Evolutionary conservation across 1,284 basidiomycete species (phyloP).

Genomic region (Sanguinoderma infundibulare): DNA sequence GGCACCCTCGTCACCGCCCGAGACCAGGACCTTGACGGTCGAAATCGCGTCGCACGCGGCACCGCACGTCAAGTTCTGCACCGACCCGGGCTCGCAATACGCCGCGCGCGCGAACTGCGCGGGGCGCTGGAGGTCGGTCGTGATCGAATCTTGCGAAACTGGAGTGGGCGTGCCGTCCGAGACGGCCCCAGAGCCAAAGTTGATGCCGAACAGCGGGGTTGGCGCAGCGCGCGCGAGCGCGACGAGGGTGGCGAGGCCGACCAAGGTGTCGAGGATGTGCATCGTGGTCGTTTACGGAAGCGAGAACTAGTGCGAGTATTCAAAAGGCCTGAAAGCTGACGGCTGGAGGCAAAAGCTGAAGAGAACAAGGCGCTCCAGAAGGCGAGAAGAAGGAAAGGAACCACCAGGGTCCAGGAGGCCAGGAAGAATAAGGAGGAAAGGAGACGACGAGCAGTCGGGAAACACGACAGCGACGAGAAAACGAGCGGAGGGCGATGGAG

Average conservation of each 20-base stretch:
- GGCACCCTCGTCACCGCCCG: conserved; percentile 57
- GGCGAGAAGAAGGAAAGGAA: conserved; percentile 3
- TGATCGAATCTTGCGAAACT: conserved; percentile 29
- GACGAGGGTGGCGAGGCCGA: conserved; percentile 16
- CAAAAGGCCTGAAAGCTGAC: not conserved
- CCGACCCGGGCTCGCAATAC: conserved; percentile 41
- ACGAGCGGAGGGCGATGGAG: not conserved
- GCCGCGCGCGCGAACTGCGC: conserved; percentile 45
- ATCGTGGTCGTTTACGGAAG: conserved; percentile 11
- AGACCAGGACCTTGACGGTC: conserved; percentile 54
- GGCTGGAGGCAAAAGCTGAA: not conserved
- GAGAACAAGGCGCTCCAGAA: not conserved
- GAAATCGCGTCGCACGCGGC: conserved; percentile 46
- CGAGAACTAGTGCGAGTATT: not conserved
- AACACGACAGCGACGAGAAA: not conserved
- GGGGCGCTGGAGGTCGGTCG: conserved; percentile 39
- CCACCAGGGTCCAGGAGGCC: conserved; percentile 20
- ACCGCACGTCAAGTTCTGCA: conserved; percentile 43
- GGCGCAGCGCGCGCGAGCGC: conserved; percentile 25
- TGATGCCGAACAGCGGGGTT: conserved; percentile 31
- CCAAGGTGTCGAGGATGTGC: conserved; percentile 15
- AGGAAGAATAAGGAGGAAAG: not conserved
- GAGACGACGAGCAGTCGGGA: not conserved
- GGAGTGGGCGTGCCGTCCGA: conserved; percentile 16
- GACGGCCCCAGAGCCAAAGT: conserved; percentile 23